Evolutionary conservation across 192 early-diverging fungal genomes (phyloP).

Genomic region (Coemansia sp.): DNA sequence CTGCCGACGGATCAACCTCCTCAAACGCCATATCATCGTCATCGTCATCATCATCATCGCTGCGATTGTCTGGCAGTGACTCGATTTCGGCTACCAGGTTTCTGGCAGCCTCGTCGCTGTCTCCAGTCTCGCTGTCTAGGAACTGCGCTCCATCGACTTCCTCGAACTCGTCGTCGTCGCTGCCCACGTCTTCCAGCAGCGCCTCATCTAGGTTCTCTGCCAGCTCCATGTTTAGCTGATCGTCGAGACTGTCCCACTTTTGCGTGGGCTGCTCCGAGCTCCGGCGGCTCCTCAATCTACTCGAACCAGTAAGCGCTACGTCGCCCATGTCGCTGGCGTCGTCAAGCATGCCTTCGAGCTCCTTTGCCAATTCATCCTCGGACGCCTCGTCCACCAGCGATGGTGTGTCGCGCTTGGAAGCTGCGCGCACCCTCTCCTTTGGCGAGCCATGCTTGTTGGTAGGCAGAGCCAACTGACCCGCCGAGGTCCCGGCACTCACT

Average conservation of each 20-base stretch:
- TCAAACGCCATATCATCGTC: constrained; percentile 51
- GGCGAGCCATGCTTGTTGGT: constrained; percentile 20
- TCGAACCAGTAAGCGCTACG: not conserved
- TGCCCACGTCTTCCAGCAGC: constrained; percentile 21
- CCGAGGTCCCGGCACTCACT: not conserved
- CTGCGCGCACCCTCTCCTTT: not conserved
- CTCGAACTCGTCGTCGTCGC: constrained; percentile 55
- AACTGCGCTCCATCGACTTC: constrained; percentile 39
- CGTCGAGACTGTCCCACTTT: constrained; percentile 19
- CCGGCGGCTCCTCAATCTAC: not conserved
- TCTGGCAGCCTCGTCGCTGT: not conserved
- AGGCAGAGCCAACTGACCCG: constrained; percentile 30
- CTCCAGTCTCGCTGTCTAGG: not conserved
- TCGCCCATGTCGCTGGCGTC: constrained; percentile 33
- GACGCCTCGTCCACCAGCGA: constrained; percentile 28
- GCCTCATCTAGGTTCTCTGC: constrained; percentile 23
- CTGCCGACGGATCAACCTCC: constrained; percentile 28
- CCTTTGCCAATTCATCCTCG: constrained; percentile 48
- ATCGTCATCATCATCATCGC: constrained; percentile 21
- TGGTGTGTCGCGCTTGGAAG: constrained; percentile 5
- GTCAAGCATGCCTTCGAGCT: constrained; percentile 46
- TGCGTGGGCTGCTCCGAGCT: not conserved
- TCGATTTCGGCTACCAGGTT: not conserved
- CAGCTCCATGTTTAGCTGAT: constrained; percentile 33
- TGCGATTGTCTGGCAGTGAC: constrained; percentile 11